A percentile compares a stretch with the other conserved stretches of the same genome.
Conservation (phyloP, 306 rosid genomes). For the Vigna angularis region DNA sequence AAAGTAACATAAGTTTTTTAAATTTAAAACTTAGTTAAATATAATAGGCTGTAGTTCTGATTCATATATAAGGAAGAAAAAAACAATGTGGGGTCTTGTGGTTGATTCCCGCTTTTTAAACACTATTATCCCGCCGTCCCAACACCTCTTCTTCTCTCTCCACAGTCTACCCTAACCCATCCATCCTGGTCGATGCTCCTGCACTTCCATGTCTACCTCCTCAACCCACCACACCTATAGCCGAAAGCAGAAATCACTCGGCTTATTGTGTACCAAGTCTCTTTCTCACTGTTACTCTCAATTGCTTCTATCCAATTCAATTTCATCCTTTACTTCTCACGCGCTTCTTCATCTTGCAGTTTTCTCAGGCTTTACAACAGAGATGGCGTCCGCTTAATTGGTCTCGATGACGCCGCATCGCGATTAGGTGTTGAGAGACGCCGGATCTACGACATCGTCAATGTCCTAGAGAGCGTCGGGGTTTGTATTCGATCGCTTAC, state of each 20-base stretch:
- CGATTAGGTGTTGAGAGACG: conserved; percentile 77
- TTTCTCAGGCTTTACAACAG: conserved; percentile 72
- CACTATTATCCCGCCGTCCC: neutral
- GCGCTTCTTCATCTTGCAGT: neutral
- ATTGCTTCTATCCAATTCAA: neutral
- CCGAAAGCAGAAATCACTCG: conserved; percentile 70
- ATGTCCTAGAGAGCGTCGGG: conserved; percentile 81
- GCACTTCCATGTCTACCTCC: conserved; percentile 38
- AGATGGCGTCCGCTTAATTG: conserved; percentile 58
- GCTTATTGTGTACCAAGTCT: conserved; percentile 84
- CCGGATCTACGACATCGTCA: conserved; percentile 88
- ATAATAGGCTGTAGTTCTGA: too few species aligned
- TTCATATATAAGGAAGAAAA: too few species aligned
- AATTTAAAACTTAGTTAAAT: too few species aligned
- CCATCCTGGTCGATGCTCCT: neutral
- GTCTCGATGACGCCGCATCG: conserved; percentile 81
- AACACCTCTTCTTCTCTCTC: neutral
- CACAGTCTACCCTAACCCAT: neutral
- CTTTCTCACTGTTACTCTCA: neutral
- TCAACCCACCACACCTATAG: conserved; percentile 55
- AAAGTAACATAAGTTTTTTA: too few species aligned
- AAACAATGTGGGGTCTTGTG: neutral
- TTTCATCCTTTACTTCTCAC: neutral
- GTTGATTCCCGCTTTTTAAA: neutral
- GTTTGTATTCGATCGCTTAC: conserved; percentile 19